Evolutionary conservation across 495 filamentous ascomycete species (phyloP).

Genomic region (Symbiotaphrina buchneri): DNA sequence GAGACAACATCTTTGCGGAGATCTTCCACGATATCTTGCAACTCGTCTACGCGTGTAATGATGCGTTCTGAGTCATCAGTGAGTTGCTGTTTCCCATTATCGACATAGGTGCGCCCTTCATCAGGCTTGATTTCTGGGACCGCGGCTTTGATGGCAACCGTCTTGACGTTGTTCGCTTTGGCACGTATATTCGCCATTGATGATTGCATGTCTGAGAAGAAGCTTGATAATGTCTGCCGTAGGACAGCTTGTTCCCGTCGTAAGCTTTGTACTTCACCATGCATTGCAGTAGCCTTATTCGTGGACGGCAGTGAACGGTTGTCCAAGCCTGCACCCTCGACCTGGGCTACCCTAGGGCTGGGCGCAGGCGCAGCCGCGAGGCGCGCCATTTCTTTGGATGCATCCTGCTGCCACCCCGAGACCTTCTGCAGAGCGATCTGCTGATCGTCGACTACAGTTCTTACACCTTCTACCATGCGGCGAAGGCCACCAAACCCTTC

Average conservation of each 20-base stretch:
- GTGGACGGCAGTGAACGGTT: too few species aligned
- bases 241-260: conserved; percentile 82
- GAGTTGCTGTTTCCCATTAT: conserved; percentile 64
- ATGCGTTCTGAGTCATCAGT: conserved; percentile 68
- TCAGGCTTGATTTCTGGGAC: conserved; percentile 42
- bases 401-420: conserved; percentile 79
- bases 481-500: conserved; percentile 69
- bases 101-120: conserved; percentile 62
- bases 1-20: conserved; percentile 90
- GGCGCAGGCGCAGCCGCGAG: conserved; percentile 38
- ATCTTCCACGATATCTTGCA: conserved; percentile 91
- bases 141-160: conserved; percentile 40
- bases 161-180: conserved; percentile 65
- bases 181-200: conserved; percentile 65
- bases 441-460: conserved; percentile 59
- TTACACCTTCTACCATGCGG: conserved; percentile 59
- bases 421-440: conserved; percentile 58
- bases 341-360: conserved; percentile 10
- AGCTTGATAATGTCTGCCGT: conserved; percentile 79
- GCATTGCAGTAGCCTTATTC: too few species aligned
- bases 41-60: conserved; percentile 77
- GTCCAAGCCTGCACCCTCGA: conserved; percentile 2
- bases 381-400: conserved; percentile 74
- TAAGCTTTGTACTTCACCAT: conserved; percentile 59
- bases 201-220: conserved; percentile 65